A percentile compares a stretch with the other conserved stretches of the same genome.
Evolutionary conservation across 1,284 basidiomycete species (phyloP).

Genomic region (Veloboletus limbatus): DNA sequence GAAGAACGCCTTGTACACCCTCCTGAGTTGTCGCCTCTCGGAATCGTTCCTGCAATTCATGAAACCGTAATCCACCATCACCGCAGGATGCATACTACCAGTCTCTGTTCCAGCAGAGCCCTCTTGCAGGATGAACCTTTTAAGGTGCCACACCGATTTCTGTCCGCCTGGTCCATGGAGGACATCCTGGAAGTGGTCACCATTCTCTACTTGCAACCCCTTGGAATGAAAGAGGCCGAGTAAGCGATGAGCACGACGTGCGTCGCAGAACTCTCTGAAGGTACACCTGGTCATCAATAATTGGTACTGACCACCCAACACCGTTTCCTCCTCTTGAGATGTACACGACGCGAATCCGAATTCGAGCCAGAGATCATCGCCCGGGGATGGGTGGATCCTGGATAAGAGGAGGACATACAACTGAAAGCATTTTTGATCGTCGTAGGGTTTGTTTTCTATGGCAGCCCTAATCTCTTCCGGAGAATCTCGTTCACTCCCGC

Average conservation of each 20-base stretch:
- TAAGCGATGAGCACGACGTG: not conserved
- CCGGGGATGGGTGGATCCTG: not conserved
- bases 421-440: not conserved
- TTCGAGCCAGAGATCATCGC: not conserved
- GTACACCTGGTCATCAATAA: not conserved
- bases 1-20: constrained; percentile 3
- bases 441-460: not conserved
- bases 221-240: constrained; percentile 1
- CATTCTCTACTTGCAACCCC: not conserved
- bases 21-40: not conserved
- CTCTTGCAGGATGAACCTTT: not conserved
- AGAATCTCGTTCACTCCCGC: not conserved
- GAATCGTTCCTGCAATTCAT: not conserved
- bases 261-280: constrained; percentile 4
- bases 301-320: not conserved
- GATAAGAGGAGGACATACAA: not conserved
- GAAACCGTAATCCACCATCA: constrained; percentile 3
- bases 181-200: not conserved
- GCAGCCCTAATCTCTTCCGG: not conserved
- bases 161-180: not conserved
- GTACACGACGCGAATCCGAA: constrained; percentile 2
- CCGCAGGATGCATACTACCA: not conserved
- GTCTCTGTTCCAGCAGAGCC: not conserved
- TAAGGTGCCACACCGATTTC: constrained; percentile 1
- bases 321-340: not conserved